phyloP scores from a whole-genome alignment of 257 asterid species.

The Gentiana straminea region DNA sequence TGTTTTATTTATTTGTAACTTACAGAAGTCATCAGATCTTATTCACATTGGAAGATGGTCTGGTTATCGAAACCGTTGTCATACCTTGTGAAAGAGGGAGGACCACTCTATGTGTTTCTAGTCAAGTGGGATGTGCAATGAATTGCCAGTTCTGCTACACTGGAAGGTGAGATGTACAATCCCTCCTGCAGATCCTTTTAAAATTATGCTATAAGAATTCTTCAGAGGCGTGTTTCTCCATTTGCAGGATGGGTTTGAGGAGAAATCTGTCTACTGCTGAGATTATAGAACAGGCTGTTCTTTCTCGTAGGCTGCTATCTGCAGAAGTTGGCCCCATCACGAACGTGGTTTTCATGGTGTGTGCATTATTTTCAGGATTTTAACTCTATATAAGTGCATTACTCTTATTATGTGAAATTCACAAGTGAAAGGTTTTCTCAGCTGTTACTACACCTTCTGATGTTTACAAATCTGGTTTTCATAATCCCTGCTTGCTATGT shows the following conservation, averaged over 20 bases:
- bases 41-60: constrained; percentile 76
- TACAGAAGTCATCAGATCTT: constrained; percentile 87
- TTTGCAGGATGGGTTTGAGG: constrained; percentile 85
- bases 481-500: no score
- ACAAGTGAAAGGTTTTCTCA: no score
- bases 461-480: no score
- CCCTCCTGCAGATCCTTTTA: background rate
- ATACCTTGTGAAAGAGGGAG: constrained; percentile 87
- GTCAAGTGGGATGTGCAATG: constrained; percentile 99
- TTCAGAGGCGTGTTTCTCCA: constrained; percentile 6
- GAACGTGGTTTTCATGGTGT: constrained; percentile 94
- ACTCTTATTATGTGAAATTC: no score
- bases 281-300: constrained; percentile 97
- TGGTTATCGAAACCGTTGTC: constrained; percentile 85
- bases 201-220: background rate
- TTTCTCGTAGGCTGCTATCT: constrained; percentile 67
- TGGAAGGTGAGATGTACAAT: constrained; percentile 54
- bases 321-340: constrained; percentile 69
- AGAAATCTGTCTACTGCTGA: constrained; percentile 79
- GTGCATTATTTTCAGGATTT: constrained; percentile 1
- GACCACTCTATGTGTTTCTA: constrained; percentile 89
- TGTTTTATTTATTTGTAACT: constrained; percentile 49
- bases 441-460: background rate
- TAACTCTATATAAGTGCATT: no score
- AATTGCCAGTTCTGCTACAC: constrained; percentile 99